Evolutionary conservation across 2,329 filamentous ascomycete species (phyloP), one percentile per base, ranked within the genome.

Genomic region (Pyricularia sp.): DNA sequence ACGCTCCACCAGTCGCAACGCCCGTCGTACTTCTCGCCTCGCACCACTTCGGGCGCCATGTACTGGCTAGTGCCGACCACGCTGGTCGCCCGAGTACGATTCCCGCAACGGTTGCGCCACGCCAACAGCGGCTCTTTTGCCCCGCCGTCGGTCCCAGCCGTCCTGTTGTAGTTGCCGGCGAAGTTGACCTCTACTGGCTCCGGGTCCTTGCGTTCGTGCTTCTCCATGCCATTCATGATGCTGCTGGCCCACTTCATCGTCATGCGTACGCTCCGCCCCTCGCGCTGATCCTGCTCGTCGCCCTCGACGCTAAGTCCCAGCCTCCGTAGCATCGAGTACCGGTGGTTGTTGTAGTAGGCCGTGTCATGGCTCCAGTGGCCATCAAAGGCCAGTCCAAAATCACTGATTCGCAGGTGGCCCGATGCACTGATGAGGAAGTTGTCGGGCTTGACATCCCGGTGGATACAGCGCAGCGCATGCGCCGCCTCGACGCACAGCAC

Each of bases 1-100:
- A 98, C 87, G 79, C 94, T 97, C 94, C 92, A 98, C 93, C 87
- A 98, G 79, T 98, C 94, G 79, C 94, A 98, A 75, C 94, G 86
- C 33, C 92, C 94, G 79, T 98, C 95, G 77, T 98, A 98, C 55
- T 85, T 81, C 66, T 93, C 86, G 31, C 94, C 92, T 72, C 86
- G 83, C 69, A 97, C 90, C 23, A 98, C 92, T 81, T 98, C 95
- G 1, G 94, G 94, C 0, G 95, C 94, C 95, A 97, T 98, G 81
- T 98, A 98, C 76, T 97, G 94, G 77, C 93, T 97, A 2, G 95
- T 98, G 2, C 94, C 94, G 12, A 98, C 94, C 0, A 97, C 89
- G 64, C 93, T 97, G 73, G 89, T 87, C 1, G 94, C 94, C 42
- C 92, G 85, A 42, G 86, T 86, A 58, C 93, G 88, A 72, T 89